Evolutionary conservation across 768 basidiomycete genomes (phyloP).

Genomic region (Artomyces pyxidatus): DNA sequence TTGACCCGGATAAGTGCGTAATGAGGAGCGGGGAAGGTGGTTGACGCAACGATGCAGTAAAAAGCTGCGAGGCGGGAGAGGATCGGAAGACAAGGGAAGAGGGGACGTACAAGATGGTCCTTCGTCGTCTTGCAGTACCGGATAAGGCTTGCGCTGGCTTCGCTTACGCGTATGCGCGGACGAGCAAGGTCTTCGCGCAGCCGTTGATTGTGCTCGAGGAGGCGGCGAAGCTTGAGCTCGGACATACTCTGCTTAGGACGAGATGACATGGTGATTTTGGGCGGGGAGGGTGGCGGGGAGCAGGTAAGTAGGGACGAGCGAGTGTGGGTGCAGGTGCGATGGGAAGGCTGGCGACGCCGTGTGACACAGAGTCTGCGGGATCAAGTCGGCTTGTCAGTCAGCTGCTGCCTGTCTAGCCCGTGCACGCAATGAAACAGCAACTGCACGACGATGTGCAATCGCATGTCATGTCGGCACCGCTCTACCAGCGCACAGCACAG

Average conservation of each 20-base stretch:
- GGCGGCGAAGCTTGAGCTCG: constrained; percentile 69
- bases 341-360: neutral
- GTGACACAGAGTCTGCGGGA: neutral
- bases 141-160: constrained; percentile 65
- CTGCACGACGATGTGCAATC: no score
- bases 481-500: no score
- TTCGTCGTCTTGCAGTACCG: constrained; percentile 67
- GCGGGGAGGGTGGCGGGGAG: neutral
- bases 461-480: no score
- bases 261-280: constrained; percentile 39
- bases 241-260: constrained; percentile 69
- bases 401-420: no score
- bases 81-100: neutral
- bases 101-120: constrained; percentile 51
- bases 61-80: neutral
- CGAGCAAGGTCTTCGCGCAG: constrained; percentile 65
- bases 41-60: no score
- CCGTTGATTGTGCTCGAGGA: constrained; percentile 69
- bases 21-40: no score
- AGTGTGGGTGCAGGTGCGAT: neutral
- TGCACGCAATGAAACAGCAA: neutral
- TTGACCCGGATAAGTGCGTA: neutral
- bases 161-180: constrained; percentile 64
- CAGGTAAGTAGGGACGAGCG: no score
- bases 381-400: no score